These are phyloP conservation scores for Fusarium bactridioides DNA, from an alignment of 2,329 filamentous ascomycete species.

Conservation along the genomic window DNA sequence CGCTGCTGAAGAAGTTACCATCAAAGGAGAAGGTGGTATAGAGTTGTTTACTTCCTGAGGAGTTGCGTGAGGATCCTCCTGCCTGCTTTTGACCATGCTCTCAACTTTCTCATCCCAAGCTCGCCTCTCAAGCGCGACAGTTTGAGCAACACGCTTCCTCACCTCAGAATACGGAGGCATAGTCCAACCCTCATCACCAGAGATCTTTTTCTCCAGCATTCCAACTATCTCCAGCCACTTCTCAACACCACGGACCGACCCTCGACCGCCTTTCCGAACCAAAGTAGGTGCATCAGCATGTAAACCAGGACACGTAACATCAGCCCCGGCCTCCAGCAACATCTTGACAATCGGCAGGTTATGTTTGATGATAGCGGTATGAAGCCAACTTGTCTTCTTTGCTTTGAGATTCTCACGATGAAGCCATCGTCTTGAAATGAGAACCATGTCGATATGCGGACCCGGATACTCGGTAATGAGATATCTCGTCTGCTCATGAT, in stretches of 20 bases:
- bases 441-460: conserved; percentile 3
- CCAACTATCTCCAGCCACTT: not conserved
- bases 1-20: rapidly evolving
- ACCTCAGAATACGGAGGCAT: not conserved
- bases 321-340: not conserved
- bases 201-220: not conserved
- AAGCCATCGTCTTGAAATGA: not conserved
- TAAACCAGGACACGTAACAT: not conserved
- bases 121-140: not conserved
- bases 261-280: not conserved
- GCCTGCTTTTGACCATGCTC: not conserved
- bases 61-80: not conserved
- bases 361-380: not conserved
- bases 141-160: rapidly evolving
- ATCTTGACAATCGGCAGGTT: not conserved
- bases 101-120: not conserved
- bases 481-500: not conserved
- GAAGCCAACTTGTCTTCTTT: conserved; percentile 3
- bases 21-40: too few relatives aligned
- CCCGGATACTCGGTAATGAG: conserved; percentile 8
- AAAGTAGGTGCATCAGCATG: not conserved
- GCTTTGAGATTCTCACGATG: rapidly evolving
- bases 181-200: not conserved
- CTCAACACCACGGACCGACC: rapidly evolving
- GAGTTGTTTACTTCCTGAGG: rapidly evolving